Evolutionary conservation across 176 grass and related monocot species (phyloP).

Genomic region (Oryza nivara): DNA sequence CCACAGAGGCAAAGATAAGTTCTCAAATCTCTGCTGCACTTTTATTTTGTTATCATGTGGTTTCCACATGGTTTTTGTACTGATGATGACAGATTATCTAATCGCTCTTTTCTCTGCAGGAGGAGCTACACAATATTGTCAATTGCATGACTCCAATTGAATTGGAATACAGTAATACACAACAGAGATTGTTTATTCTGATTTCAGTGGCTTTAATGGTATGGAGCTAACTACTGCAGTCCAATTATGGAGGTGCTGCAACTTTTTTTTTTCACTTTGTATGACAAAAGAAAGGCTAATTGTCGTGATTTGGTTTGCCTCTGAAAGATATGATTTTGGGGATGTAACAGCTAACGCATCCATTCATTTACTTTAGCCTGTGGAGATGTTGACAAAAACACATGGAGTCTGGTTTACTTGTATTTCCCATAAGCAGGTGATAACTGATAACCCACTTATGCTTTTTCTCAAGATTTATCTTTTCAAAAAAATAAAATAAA

Average conservation of each 20-base stretch:
- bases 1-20: not conserved
- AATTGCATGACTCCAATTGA: not conserved
- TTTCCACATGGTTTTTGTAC: not conserved
- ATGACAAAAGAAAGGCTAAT: not conserved
- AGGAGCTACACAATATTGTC: not conserved
- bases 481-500: not conserved
- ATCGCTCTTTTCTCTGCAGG: not conserved
- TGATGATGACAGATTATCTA: conserved; percentile 1
- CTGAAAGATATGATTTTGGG: conserved; percentile 1
- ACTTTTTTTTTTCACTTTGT: not conserved
- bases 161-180: not conserved
- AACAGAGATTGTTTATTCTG: not conserved
- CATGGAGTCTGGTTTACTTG: not conserved
- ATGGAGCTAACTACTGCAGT: conserved; percentile 11
- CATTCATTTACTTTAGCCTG: conserved; percentile 6
- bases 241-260: not conserved
- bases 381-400: not conserved
- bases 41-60: not conserved
- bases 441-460: not conserved
- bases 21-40: not conserved
- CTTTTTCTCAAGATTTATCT: not conserved
- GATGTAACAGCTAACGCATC: conserved; percentile 3
- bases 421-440: not conserved
- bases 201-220: not conserved
- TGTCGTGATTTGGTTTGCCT: conserved; percentile 5